phyloP scores from a whole-genome alignment of 768 basidiomycete species.

The Cytidiella melzeri region DNA sequence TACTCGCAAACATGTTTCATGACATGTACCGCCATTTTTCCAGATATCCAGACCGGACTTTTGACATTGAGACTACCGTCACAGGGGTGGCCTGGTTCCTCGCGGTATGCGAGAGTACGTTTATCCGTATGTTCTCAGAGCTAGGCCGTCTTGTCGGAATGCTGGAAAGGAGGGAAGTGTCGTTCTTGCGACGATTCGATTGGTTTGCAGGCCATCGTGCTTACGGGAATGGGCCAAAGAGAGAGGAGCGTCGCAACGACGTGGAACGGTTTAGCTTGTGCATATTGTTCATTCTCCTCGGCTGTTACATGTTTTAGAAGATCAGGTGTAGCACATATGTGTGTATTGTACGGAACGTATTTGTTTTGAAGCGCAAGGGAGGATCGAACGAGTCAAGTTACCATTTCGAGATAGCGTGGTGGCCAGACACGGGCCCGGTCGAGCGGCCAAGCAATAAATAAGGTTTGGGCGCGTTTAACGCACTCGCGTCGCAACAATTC shows the following conservation, averaged over 20 bases:
- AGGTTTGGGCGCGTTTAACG: constrained; percentile 22
- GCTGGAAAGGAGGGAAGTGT: constrained; percentile 35
- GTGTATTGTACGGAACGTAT: not conserved
- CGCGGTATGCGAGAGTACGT: constrained; percentile 43
- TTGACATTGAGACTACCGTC: constrained; percentile 30
- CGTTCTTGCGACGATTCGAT: constrained; percentile 42
- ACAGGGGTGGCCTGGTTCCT: constrained; percentile 30
- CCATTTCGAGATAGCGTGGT: constrained; percentile 3
- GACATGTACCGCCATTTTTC: constrained; percentile 45
- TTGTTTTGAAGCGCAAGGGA: not conserved
- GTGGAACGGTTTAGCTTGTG: constrained; percentile 25
- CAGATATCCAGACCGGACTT: constrained; percentile 32
- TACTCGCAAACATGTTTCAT: constrained; percentile 39
- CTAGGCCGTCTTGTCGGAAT: constrained; percentile 40
- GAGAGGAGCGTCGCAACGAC: constrained; percentile 40
- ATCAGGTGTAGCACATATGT: not conserved
- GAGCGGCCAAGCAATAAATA: constrained; percentile 21
- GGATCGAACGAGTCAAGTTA: constrained; percentile 7
- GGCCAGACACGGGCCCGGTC: constrained; percentile 3
- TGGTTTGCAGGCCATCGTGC: constrained; percentile 41
- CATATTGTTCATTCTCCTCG: not conserved
- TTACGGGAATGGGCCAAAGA: constrained; percentile 31
- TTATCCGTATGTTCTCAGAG: constrained; percentile 48
- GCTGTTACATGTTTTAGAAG: not conserved
- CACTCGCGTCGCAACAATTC: no score